Evolutionary conservation across 2,329 filamentous ascomycete species (phyloP).

Genomic region (Chrysoporthe puriensis): DNA sequence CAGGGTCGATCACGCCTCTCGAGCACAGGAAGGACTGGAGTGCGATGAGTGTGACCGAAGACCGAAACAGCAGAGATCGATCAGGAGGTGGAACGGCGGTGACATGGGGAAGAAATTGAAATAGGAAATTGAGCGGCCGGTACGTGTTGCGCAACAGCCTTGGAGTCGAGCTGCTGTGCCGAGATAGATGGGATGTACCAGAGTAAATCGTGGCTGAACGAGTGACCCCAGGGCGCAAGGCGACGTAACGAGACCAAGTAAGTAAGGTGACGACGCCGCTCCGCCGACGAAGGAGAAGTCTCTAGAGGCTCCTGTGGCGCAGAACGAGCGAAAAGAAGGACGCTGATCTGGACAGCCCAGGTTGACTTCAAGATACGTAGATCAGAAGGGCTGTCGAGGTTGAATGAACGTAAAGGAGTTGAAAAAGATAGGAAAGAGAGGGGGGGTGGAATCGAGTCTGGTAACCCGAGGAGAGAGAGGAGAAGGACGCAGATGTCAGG

Average conservation of each 20-base stretch:
- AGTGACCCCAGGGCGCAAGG: not conserved
- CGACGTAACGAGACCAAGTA: not conserved
- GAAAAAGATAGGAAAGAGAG: not conserved
- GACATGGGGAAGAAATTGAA: not conserved
- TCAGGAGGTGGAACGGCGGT: not conserved
- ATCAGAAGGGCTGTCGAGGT: not conserved
- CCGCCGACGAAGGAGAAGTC: not conserved
- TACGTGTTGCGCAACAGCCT: not conserved
- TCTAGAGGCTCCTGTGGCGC: not conserved
- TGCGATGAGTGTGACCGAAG: not conserved
- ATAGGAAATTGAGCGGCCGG: not conserved
- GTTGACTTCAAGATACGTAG: not conserved
- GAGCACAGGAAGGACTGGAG: not conserved
- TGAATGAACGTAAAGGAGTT: not conserved
- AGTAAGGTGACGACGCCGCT: not conserved
- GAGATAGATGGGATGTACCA: not conserved
- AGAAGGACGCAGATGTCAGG: no score
- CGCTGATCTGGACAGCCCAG: not conserved
- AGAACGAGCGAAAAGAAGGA: conserved; percentile 4
- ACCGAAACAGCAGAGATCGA: not conserved
- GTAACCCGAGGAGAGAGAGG: no score
- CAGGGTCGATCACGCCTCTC: not conserved
- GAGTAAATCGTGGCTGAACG: not conserved
- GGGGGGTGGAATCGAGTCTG: not conserved
- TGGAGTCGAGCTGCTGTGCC: not conserved